A percentile compares a stretch with the other conserved stretches of the same genome.
Evolutionary conservation across 176 grass and related monocot genomes (phyloP).

Genomic region (Areca catechu): DNA sequence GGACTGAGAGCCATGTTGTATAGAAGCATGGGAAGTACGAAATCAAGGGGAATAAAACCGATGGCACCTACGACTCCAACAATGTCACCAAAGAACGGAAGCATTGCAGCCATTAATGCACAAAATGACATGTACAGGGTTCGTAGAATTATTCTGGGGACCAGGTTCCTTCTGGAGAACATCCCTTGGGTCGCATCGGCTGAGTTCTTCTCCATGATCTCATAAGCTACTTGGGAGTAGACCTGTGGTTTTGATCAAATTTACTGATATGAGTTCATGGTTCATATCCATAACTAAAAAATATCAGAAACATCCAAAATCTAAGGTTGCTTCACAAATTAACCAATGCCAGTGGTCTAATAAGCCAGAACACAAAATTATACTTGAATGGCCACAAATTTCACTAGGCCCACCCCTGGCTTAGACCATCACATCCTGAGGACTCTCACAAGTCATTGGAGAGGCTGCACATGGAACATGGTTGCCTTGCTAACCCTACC

Average conservation of each 20-base stretch:
- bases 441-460: no score
- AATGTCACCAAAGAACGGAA: conserved; percentile 90
- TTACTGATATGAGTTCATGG: no score
- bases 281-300: no score
- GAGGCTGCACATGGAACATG: no score
- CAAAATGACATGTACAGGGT: conserved; percentile 59
- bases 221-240: conserved; percentile 76
- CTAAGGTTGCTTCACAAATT: no score
- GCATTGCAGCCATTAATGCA: conserved; percentile 64
- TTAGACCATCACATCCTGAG: no score
- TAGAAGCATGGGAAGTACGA: conserved; percentile 70
- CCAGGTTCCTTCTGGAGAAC: conserved; percentile 60
- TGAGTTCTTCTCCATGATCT: conserved; percentile 83
- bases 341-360: no score
- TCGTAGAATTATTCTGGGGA: conserved; percentile 55
- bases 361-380: no score
- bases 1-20: conserved; percentile 75
- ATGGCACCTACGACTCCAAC: conserved; percentile 60
- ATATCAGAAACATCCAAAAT: no score
- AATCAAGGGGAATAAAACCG: conserved; percentile 81
- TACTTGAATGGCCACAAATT: no score
- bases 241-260: conserved; percentile 23
- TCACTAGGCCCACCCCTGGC: no score
- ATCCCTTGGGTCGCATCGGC: conserved; percentile 30
- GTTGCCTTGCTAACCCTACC: no score